Evolutionary conservation across 2,329 filamentous ascomycete species (phyloP), one percentile per base, ranked within the genome.

Genomic region (Fusarium bactridioides): DNA sequence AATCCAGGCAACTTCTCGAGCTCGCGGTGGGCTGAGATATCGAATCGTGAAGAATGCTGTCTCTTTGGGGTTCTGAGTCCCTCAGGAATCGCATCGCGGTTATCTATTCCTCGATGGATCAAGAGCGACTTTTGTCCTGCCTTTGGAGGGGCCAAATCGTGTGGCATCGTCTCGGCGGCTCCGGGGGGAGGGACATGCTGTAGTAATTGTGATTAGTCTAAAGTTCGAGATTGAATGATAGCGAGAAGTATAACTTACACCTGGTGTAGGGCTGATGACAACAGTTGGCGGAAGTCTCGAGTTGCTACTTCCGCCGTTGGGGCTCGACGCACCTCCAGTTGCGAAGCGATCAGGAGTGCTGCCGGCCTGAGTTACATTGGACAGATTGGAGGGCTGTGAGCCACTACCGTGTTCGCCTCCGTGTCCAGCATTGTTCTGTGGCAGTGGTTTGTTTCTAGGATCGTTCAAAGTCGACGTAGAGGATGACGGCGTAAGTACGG

Each of bases 1-100:
- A 99, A 99, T 40, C 96, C 96, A 3, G 96, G 95, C 29, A 99
- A 87, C 84, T 99, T 99, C 82, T 99, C 96, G 56, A 99, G 87
- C 82, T 99, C 96, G 78, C 96, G 91, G 81, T 98, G 95, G 71
- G 97, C 94, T 7, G 96, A 99, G 74, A 99, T 97, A 81, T 99
- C 95, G 81, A 99, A 99, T 70, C 96, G 91, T 50, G 96, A 99
- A 40, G 96, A 98, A 80, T 98, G 95, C 83, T 99, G 96, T 80
- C 96, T 91, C 84, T 97, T 97, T 31, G 96, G 96, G 10, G 96
- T 98, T 79, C 95, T 90, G 70, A 98, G 91, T 43, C 96, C 96
- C 82, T 98, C 96, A 40, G 96, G 94, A 69, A 97, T 93, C 40
- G 82, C 83, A 83, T 99, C 96, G 82, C 97, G 97, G 57, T 97